phyloP scores from a whole-genome alignment of 1,284 basidiomycete species.

The Lignosus rhinocerotis region DNA sequence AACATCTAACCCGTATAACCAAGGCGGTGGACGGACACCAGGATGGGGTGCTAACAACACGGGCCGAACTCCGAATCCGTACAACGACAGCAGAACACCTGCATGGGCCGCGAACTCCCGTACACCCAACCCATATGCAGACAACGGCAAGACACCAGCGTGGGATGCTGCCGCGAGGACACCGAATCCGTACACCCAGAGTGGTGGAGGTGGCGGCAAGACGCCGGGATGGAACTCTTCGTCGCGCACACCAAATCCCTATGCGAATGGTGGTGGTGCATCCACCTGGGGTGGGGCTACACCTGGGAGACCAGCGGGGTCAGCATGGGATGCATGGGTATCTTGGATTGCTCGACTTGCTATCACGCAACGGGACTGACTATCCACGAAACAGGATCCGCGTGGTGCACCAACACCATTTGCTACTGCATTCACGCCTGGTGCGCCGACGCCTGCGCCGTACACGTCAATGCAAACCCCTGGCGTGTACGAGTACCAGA shows the following conservation, averaged over 20 bases:
- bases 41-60: slow-evolving; percentile 30
- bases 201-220: slow-evolving; percentile 33
- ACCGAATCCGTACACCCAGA: slow-evolving; percentile 64
- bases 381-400: background rate
- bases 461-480: slow-evolving; percentile 45
- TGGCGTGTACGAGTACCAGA: slow-evolving; percentile 36
- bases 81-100: slow-evolving; percentile 55
- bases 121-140: slow-evolving; percentile 75
- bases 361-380: background rate
- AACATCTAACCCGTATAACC: slow-evolving; percentile 39
- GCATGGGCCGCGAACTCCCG: slow-evolving; percentile 58
- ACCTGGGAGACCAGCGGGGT: slow-evolving; percentile 29
- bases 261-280: slow-evolving; percentile 39
- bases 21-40: slow-evolving; percentile 34
- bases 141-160: slow-evolving; percentile 62
- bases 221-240: slow-evolving; percentile 63
- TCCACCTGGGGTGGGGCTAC: slow-evolving; percentile 35
- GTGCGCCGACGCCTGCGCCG: slow-evolving; percentile 21
- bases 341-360: background rate
- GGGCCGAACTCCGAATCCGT: slow-evolving; percentile 72
- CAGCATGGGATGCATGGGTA: slow-evolving; percentile 25
- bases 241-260: slow-evolving; percentile 72
- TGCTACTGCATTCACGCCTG: slow-evolving; percentile 17
- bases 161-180: slow-evolving; percentile 53
- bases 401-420: slow-evolving; percentile 18